phyloP scores from a whole-genome alignment of 1,139 yeast species.

The Hemisphaericaspora subhashii region DNA sequence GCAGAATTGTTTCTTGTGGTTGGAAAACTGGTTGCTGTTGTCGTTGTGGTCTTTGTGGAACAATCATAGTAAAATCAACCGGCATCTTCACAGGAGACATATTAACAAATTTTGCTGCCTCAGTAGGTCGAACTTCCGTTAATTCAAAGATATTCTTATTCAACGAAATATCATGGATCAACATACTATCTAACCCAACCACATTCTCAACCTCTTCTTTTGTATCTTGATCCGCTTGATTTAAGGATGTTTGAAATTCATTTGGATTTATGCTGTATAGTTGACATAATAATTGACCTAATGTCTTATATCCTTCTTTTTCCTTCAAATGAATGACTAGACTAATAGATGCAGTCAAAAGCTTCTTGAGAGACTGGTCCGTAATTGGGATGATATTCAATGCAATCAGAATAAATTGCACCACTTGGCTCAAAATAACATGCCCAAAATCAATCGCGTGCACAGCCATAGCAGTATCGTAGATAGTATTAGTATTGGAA shows the following conservation, averaged over 20 bases:
- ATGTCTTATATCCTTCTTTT: conserved; percentile 27
- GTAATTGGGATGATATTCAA: conserved; percentile 34
- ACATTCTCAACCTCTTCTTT: conserved; percentile 35
- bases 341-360: conserved; percentile 31
- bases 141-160: conserved; percentile 24
- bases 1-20: conserved; percentile 11
- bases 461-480: conserved; percentile 22
- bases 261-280: conserved; percentile 32
- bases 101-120: conserved; percentile 13
- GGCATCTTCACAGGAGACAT: conserved; percentile 32
- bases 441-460: conserved; percentile 1
- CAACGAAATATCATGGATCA: conserved; percentile 17
- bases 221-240: conserved; percentile 24
- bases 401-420: conserved; percentile 28
- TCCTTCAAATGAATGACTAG: conserved; percentile 35
- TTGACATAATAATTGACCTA: conserved; percentile 27
- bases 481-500: conserved; percentile 31
- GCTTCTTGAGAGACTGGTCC: conserved; percentile 31
- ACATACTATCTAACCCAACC: conserved; percentile 33
- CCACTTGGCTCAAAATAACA: conserved; percentile 21
- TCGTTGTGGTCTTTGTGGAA: conserved; percentile 22
- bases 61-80: conserved; percentile 40
- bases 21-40: conserved; percentile 9
- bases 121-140: conserved; percentile 27
- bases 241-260: conserved; percentile 28